phyloP scores from a whole-genome alignment of 768 basidiomycete genomes.

The Mycena maculata region DNA sequence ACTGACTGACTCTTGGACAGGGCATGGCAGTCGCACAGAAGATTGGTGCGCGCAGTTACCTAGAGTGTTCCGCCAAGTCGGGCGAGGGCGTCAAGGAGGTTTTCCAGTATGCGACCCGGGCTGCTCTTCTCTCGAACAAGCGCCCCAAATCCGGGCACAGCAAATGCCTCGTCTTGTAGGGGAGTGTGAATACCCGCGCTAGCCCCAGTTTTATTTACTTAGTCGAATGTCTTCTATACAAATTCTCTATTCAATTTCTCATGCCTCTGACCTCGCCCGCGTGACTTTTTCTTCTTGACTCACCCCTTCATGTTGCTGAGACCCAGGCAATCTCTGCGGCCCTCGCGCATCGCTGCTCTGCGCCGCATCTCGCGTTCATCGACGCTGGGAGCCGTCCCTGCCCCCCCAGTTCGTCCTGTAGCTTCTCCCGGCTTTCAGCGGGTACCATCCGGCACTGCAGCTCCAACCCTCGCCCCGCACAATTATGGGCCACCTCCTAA shows the following conservation, averaged over 20 bases:
- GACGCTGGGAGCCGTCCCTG: conserved; percentile 26
- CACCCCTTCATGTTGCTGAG: conserved; percentile 28
- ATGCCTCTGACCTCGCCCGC: conserved; percentile 27
- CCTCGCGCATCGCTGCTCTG: conserved; percentile 22
- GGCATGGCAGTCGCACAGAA: conserved; percentile 95
- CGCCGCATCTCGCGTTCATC: conserved; percentile 32
- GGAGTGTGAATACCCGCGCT: conserved; percentile 21
- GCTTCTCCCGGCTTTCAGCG: conserved; percentile 52
- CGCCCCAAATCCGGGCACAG: conserved; percentile 55
- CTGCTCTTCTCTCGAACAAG: conserved; percentile 76
- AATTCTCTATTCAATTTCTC: conserved; percentile 20
- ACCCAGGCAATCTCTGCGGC: conserved; percentile 19
- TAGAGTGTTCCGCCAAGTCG: conserved; percentile 96
- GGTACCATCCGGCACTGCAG: conserved; percentile 53
- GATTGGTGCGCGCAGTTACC: conserved; percentile 96
- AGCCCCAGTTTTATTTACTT: conserved; percentile 29
- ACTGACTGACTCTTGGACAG: conserved; percentile 50
- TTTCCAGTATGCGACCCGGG: conserved; percentile 97
- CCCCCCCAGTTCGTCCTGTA: conserved; percentile 28
- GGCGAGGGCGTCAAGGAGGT: conserved; percentile 98
- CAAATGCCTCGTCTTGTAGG: conserved; percentile 48
- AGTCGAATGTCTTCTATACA: conserved; percentile 36
- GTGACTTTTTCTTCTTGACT: conserved; percentile 5
- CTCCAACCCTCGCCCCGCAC: conserved; percentile 44
- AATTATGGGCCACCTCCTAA: conserved; percentile 53